phyloP scores from a whole-genome alignment of 441 rosid species.

The Populus hybrid region DNA sequence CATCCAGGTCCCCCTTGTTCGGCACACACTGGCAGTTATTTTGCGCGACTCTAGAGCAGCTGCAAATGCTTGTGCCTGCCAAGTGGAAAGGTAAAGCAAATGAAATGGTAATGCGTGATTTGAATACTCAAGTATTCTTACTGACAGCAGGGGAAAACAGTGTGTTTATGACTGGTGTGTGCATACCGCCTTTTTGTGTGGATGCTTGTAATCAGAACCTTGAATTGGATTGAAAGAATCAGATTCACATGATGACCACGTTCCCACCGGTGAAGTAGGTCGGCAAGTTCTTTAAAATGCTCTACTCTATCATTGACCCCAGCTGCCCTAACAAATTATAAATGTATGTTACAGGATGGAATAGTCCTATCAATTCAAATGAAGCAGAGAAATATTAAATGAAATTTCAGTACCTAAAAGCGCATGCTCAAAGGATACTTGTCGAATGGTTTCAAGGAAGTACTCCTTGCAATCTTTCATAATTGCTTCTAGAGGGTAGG shows the following conservation, averaged over 20 bases:
- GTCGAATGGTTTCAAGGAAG: conserved; percentile 70
- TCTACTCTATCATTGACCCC: conserved; percentile 84
- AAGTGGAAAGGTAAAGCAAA: not conserved
- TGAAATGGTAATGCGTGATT: not conserved
- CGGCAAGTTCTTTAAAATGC: conserved; percentile 81
- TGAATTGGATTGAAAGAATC: conserved; percentile 91
- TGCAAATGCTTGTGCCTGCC: conserved; percentile 66
- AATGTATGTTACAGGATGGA: not conserved
- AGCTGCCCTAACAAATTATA: conserved; percentile 43
- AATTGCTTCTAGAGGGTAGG: conserved; percentile 84
- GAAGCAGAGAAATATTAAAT: not conserved
- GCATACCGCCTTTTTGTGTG: conserved; percentile 72
- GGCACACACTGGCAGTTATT: conserved; percentile 64
- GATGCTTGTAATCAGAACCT: conserved; percentile 80
- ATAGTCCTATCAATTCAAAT: not conserved
- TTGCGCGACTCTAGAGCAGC: conserved; percentile 69
- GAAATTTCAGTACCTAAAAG: conserved; percentile 61
- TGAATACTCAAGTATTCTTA: not conserved
- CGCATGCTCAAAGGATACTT: conserved; percentile 88
- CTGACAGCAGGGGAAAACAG: not conserved
- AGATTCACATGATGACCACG: conserved; percentile 79
- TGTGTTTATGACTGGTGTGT: not conserved
- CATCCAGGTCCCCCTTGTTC: conserved; percentile 83
- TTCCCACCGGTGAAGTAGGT: conserved; percentile 78
- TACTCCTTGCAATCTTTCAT: conserved; percentile 93